Percentiles rank a stretch among this genome's conserved stretches.
Evolutionary conservation across 2,329 filamentous ascomycete genomes (phyloP).

Genomic region (Aspergillus alliaceus): DNA sequence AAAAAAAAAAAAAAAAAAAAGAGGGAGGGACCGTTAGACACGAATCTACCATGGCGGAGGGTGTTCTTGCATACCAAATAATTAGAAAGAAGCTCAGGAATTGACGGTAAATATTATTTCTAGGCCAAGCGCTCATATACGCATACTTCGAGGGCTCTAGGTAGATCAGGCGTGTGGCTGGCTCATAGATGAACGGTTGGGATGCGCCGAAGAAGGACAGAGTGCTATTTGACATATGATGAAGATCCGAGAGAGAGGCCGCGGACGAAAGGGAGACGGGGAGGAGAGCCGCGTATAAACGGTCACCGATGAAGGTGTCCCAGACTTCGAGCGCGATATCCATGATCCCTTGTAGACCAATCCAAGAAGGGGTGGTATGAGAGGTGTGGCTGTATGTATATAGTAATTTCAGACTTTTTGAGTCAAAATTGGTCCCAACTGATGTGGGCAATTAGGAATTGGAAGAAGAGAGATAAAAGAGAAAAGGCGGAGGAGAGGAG

Average conservation of each 20-base stretch:
- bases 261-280: slow-evolving; percentile 60
- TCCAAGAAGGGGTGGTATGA: neutral
- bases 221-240: slow-evolving; percentile 57
- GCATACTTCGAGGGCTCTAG: slow-evolving; percentile 73
- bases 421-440: neutral
- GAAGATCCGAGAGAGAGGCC: slow-evolving; percentile 51
- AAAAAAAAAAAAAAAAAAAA: too few relatives aligned
- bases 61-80: slow-evolving; percentile 66
- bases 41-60: neutral
- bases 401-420: neutral
- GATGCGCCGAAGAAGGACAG: slow-evolving; percentile 56
- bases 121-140: slow-evolving; percentile 72
- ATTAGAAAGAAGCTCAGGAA: slow-evolving; percentile 74
- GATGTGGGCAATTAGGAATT: neutral
- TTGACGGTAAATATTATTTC: slow-evolving; percentile 78
- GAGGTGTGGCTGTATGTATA: neutral
- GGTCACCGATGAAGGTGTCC: slow-evolving; percentile 81
- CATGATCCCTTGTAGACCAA: slow-evolving; percentile 55
- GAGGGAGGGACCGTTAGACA: slow-evolving; percentile 11
- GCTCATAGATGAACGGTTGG: slow-evolving; percentile 58
- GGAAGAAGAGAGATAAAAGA: neutral
- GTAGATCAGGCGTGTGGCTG: slow-evolving; percentile 68
- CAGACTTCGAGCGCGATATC: slow-evolving; percentile 85
- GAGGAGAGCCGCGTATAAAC: slow-evolving; percentile 70
- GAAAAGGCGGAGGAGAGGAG: neutral